Evolutionary conservation across 176 grass and related monocot species (phyloP).

Genomic region (Juncus effusus): DNA sequence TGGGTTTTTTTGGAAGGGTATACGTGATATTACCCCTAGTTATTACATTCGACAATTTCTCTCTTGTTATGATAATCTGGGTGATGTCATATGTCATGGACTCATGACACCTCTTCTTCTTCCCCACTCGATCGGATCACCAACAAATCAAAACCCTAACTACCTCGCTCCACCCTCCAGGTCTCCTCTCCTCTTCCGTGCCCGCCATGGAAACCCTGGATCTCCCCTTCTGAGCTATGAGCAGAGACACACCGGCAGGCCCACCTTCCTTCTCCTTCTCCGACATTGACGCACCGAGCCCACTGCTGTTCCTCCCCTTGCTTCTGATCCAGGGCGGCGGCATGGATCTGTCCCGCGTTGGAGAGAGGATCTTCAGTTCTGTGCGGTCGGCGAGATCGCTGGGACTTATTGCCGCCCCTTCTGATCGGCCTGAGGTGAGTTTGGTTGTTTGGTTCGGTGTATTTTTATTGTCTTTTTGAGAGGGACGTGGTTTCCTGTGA

Average conservation of each 20-base stretch:
- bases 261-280: conserved; percentile 44
- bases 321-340: conserved; percentile 93
- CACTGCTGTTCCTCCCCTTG: conserved; percentile 91
- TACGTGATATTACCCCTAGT: no score
- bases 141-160: no score
- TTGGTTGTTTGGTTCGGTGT: neutral
- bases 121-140: no score
- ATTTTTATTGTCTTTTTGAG: neutral
- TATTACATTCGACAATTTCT: no score
- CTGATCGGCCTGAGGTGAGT: conserved; percentile 15
- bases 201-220: conserved; percentile 17
- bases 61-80: no score
- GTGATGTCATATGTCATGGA: no score
- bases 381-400: conserved; percentile 94
- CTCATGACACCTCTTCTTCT: no score
- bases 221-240: conserved; percentile 48
- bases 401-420: conserved; percentile 45
- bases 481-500: conserved; percentile 7
- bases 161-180: no score
- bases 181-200: no score
- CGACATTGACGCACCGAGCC: conserved; percentile 61
- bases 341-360: conserved; percentile 97
- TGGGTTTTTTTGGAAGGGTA: no score
- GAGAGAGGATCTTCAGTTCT: conserved; percentile 95
- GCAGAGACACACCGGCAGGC: conserved; percentile 38